A percentile compares a stretch with the other conserved stretches of the same genome.
Evolutionary conservation across 228 moss, liverwort and hornwort genomes (phyloP).

Genomic region (Sphagnum magellanicum): DNA sequence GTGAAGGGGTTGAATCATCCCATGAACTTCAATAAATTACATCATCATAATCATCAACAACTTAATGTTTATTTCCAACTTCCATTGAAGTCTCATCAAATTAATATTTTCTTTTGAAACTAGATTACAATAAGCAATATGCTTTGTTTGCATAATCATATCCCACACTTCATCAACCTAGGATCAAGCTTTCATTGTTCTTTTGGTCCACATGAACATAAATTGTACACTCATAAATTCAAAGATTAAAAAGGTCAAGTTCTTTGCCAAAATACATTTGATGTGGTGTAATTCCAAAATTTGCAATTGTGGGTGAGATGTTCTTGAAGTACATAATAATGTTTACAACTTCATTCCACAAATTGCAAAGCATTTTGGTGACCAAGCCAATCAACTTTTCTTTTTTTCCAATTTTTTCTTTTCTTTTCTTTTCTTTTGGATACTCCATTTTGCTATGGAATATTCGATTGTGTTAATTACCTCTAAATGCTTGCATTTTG

Average conservation of each 20-base stretch:
- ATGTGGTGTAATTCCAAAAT: neutral
- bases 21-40: no score
- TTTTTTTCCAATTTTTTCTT: neutral
- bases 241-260: neutral
- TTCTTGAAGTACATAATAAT: neutral
- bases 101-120: no score
- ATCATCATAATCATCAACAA: no score
- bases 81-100: no score
- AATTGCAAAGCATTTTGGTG: neutral
- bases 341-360: conserved; percentile 2
- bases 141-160: neutral
- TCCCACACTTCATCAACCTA: neutral
- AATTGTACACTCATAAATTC: neutral
- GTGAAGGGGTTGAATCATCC: no score
- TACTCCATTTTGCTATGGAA: conserved; percentile 2
- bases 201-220: neutral
- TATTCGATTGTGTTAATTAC: neutral
- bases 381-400: neutral
- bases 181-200: neutral
- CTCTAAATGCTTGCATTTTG: neutral
- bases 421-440: neutral
- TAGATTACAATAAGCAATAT: neutral
- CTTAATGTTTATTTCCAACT: no score
- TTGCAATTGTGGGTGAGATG: neutral
- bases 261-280: neutral